Percentiles rank a stretch among this genome's conserved stretches.
Evolutionary conservation across 2,329 filamentous ascomycete species (phyloP).

Genomic region (Talaromyces amestolkiae): DNA sequence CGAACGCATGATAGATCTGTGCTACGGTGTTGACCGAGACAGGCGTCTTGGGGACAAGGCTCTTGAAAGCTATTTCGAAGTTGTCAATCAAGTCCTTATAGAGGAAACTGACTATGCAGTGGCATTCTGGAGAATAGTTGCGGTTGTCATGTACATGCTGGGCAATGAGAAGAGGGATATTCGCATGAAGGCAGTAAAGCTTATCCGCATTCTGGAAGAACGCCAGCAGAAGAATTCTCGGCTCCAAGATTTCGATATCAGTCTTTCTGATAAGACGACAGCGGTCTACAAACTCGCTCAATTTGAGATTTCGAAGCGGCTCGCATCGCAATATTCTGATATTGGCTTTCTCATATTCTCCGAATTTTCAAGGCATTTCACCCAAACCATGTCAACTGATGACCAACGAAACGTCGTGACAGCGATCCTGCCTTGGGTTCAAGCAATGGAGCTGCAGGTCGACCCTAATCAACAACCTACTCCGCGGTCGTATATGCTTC

Average conservation of each 20-base stretch:
- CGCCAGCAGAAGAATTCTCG: slow-evolving; percentile 82
- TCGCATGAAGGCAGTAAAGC: slow-evolving; percentile 77
- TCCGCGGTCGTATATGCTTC: slow-evolving; percentile 85
- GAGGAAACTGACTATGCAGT: slow-evolving; percentile 79
- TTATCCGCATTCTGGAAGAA: slow-evolving; percentile 78
- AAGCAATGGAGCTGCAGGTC: slow-evolving; percentile 85
- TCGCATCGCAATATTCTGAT: slow-evolving; percentile 84
- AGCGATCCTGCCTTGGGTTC: slow-evolving; percentile 93
- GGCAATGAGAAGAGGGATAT: slow-evolving; percentile 90
- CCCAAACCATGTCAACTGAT: slow-evolving; percentile 72
- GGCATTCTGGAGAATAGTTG: slow-evolving; percentile 86
- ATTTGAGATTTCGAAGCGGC: slow-evolving; percentile 88
- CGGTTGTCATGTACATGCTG: slow-evolving; percentile 84
- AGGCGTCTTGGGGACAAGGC: slow-evolving; percentile 55
- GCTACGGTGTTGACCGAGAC: slow-evolving; percentile 70
- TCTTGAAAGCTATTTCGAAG: slow-evolving; percentile 91
- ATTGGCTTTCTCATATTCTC: slow-evolving; percentile 93
- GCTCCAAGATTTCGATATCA: slow-evolving; percentile 96
- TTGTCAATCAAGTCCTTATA: slow-evolving; percentile 81
- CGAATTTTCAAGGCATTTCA: slow-evolving; percentile 87
- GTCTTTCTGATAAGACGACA: slow-evolving; percentile 96
- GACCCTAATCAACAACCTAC: slow-evolving; percentile 90
- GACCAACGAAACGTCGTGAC: slow-evolving; percentile 92
- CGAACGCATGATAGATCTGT: slow-evolving; percentile 86
- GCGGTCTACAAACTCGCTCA: slow-evolving; percentile 97